Percentiles rank a stretch among this genome's conserved stretches.
These are phyloP conservation scores for Rhizoctonia solani DNA, from an alignment of 1,284 basidiomycete genomes.

Conservation along the genomic window DNA sequence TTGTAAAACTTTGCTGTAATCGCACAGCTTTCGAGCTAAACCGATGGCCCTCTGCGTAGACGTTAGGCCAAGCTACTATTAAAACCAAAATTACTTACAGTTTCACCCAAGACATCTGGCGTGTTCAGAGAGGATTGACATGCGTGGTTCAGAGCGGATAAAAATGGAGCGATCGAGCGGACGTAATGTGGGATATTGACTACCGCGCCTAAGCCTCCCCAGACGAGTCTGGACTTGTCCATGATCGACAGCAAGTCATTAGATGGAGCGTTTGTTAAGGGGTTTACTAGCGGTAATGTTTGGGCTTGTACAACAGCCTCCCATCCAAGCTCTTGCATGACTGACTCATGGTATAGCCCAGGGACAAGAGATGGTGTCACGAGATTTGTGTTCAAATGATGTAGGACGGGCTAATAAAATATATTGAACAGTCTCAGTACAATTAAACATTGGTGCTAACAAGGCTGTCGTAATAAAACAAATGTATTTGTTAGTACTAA, in stretches of 20 bases:
- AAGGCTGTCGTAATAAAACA: slow-evolving; percentile 36
- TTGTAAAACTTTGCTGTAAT: slow-evolving; percentile 34
- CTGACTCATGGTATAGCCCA: slow-evolving; percentile 12
- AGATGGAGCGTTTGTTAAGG: background rate
- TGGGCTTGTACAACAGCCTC: slow-evolving; percentile 3
- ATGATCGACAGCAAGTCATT: slow-evolving; percentile 7
- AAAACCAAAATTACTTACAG: background rate
- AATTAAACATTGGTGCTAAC: slow-evolving; percentile 35
- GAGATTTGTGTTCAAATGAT: slow-evolving; percentile 34
- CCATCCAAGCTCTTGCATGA: slow-evolving; percentile 2
- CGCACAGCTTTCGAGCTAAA: slow-evolving; percentile 21
- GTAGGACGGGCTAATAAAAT: slow-evolving; percentile 35
- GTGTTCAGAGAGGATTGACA: background rate
- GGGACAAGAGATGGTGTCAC: slow-evolving; percentile 17
- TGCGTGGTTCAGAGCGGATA: background rate
- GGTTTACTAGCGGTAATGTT: background rate
- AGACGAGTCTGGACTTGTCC: slow-evolving; percentile 23
- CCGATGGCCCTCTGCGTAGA: background rate
- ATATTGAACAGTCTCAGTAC: slow-evolving; percentile 35
- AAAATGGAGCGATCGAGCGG: slow-evolving; percentile 17
- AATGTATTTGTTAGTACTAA: slow-evolving; percentile 45
- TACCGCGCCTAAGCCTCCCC: slow-evolving; percentile 10
- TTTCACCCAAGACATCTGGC: background rate
- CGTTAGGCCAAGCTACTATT: background rate
- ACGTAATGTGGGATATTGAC: slow-evolving; percentile 22